Base-by-base conservation (phyloP, 1,284 basidiomycete species). In the Ceratobasidium papillatum region DNA sequence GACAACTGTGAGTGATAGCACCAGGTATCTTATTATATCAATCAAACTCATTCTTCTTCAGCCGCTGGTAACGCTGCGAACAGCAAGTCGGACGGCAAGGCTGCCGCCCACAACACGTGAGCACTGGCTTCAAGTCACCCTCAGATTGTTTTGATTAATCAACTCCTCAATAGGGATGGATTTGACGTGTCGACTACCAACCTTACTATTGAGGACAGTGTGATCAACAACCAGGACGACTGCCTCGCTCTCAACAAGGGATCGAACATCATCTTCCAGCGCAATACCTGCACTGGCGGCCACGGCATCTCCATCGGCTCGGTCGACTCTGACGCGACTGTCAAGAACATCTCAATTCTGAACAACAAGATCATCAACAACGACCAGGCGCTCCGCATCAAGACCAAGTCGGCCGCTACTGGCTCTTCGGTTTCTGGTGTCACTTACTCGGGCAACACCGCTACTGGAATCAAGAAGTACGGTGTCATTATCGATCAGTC, bases 41-140 rank as follows among this genome's bases (percentile, higher is more conserved):
- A n/a, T 17, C 9, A 25, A 19, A 17, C 27, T 41, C 59, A 36
- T 12, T 49, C 22, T 62, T 22, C 38, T 32, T 43, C 61, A 84
- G 82, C 82, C 8, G 80, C 80, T 1, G 83, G 82, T n/a, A 81
- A 82, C 76, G 77, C 80, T 22, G 83, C 86, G 0, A 87, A 87
- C 79, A 80, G 83, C 4, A 80, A 85, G 52, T 86, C 85, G 76
- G 80, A 80, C 43, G 84, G 85, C 19, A 75, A 80, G 3, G 71
- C 84, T 54, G 84, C 84, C 34, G 85, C 84, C 79, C 77, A 77
- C 56, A 78, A 77, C 59, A 90, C 88, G 1, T 72, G 25, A 61
- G 69, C 43, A 3, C n/a, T 12, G 11, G 1, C 12, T 22, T 41
- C 19, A 30, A 45, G 14, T 9, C 43, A 14, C 19, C n/a, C 4